A percentile compares a stretch with the other conserved stretches of the same genome.
phyloP scores from a whole-genome alignment of 2,329 filamentous ascomycete species.

The Penicillium psychrosexuale region DNA sequence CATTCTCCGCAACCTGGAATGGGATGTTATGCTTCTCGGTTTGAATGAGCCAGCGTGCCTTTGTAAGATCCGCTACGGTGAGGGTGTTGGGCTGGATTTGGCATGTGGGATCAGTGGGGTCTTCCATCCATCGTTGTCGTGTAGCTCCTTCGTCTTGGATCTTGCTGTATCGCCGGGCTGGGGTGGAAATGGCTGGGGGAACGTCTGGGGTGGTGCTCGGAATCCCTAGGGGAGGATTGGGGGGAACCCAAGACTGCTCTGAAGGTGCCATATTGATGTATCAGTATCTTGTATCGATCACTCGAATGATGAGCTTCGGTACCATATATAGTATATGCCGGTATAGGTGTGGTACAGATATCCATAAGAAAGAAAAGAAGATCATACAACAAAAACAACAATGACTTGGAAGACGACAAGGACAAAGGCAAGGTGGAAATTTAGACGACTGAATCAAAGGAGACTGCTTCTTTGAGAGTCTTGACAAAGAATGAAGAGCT shows the following conservation, averaged over 20 bases:
- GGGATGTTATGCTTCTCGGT: neutral
- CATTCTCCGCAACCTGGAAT: neutral
- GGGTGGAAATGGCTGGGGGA: neutral
- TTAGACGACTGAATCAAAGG: neutral
- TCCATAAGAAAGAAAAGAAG: neutral
- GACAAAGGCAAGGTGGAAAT: neutral
- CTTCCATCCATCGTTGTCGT: constrained; percentile 1
- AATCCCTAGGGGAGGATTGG: neutral
- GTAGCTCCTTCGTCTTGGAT: neutral
- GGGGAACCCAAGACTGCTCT: neutral
- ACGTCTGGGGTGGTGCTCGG: neutral
- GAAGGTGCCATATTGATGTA: neutral
- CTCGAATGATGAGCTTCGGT: neutral
- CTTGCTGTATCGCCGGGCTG: neutral
- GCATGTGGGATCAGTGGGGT: neutral
- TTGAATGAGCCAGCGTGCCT: neutral
- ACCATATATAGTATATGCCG: neutral
- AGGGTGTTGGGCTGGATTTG: neutral
- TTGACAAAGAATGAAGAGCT: neutral
- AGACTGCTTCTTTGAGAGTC: neutral
- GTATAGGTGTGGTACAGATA: neutral
- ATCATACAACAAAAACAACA: neutral
- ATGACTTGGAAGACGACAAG: neutral
- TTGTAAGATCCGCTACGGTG: neutral
- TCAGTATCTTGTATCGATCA: neutral